Evolutionary conservation across 2,329 filamentous ascomycete genomes (phyloP).

Genomic region (Geosmithia morbida): DNA sequence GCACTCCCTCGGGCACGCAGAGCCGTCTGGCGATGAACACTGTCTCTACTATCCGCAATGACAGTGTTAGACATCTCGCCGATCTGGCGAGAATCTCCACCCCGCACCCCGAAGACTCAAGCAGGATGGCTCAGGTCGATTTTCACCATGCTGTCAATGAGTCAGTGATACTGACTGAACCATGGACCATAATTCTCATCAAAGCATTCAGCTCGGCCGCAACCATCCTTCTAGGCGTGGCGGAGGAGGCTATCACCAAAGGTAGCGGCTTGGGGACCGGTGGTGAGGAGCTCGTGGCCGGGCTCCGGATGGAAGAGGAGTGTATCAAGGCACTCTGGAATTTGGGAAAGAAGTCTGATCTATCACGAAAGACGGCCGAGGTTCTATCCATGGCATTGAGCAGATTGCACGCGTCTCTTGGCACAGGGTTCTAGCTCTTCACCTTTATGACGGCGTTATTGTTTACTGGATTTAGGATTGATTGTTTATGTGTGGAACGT

Average conservation of each 20-base stretch:
- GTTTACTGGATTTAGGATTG: background rate
- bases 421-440: background rate
- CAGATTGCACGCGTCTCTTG: background rate
- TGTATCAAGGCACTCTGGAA: conserved; percentile 38
- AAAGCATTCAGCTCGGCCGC: conserved; percentile 34
- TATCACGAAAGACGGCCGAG: conserved; percentile 12
- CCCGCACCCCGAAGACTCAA: conserved; percentile 9
- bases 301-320: conserved; percentile 23
- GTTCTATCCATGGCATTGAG: conserved; percentile 3
- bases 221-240: conserved; percentile 18
- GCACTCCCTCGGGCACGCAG: conserved; percentile 6
- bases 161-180: conserved; percentile 40
- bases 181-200: conserved; percentile 42
- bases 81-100: conserved; percentile 32
- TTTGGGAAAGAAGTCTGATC: conserved; percentile 40
- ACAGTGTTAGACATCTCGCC: conserved; percentile 28
- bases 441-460: background rate
- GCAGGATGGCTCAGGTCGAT: conserved; percentile 14
- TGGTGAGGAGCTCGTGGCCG: conserved; percentile 10
- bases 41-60: conserved; percentile 21
- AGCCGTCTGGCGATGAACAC: conserved; percentile 14
- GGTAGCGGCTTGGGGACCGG: conserved; percentile 7
- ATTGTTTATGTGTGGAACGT: background rate
- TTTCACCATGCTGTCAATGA: conserved; percentile 39
- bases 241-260: conserved; percentile 8